phyloP scores from a whole-genome alignment of 257 asterid species.

The Penstemon newberryi region DNA sequence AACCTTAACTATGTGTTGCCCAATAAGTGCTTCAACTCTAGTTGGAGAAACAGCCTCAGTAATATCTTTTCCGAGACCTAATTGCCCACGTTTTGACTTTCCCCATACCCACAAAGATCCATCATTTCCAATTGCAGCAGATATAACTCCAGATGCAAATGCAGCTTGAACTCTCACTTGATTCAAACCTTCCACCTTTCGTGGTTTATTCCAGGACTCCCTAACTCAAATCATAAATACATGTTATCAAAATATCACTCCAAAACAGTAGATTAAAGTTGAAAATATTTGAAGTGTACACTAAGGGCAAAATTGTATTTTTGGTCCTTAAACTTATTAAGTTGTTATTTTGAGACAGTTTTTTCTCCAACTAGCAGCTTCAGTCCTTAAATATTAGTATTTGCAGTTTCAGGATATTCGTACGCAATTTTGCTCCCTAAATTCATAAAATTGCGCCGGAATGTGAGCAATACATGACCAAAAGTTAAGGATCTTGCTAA shows the following conservation, averaged over 20 bases:
- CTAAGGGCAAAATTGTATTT: not conserved
- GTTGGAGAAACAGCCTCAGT: slow-evolving; percentile 62
- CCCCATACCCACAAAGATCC: slow-evolving; percentile 99
- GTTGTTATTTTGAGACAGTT: not conserved
- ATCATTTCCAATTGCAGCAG: slow-evolving; percentile 77
- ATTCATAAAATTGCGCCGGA: too few species aligned
- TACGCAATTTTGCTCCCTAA: too few species aligned
- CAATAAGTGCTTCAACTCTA: slow-evolving; percentile 66
- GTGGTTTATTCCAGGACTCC: slow-evolving; percentile 74
- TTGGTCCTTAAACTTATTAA: not conserved
- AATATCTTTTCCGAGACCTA: slow-evolving; percentile 69
- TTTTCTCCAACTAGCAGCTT: not conserved
- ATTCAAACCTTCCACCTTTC: slow-evolving; percentile 64
- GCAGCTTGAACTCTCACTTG: slow-evolving; percentile 59
- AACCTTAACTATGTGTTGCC: slow-evolving; percentile 84
- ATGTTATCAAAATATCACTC: not conserved
- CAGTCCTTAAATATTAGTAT: not conserved
- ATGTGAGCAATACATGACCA: too few species aligned
- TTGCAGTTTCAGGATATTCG: too few species aligned
- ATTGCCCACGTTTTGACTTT: slow-evolving; percentile 89
- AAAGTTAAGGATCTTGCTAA: too few species aligned
- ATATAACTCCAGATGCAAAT: slow-evolving; percentile 84
- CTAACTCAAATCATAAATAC: slow-evolving; percentile 33
- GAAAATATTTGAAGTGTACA: not conserved
- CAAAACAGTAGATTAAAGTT: not conserved